Conservation (phyloP, 768 basidiomycete species). For the Pisolithus orientalis region DNA sequence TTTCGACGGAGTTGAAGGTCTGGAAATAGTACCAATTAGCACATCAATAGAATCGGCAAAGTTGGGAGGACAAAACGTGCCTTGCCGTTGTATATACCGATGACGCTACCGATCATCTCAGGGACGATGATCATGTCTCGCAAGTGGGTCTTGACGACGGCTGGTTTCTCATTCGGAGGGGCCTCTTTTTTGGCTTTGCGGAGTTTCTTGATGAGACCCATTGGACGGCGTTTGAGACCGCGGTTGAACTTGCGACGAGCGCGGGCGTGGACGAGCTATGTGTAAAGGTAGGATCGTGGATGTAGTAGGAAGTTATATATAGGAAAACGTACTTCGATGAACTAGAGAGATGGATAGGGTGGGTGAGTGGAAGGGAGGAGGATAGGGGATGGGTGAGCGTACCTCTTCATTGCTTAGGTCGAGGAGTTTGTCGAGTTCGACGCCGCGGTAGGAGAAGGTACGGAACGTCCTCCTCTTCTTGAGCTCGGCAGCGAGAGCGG, state of each 20-base stretch:
- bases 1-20: constrained; percentile 95
- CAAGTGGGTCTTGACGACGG: constrained; percentile 97
- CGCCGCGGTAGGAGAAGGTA: constrained; percentile 96
- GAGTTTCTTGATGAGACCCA: constrained; percentile 99
- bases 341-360: constrained; percentile 34
- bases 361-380: background rate
- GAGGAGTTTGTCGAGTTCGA: constrained; percentile 97
- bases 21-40: constrained; percentile 18
- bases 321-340: constrained; percentile 61
- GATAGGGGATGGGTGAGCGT: constrained; percentile 21
- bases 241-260: constrained; percentile 98
- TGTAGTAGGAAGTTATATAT: constrained; percentile 3
- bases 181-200: constrained; percentile 99
- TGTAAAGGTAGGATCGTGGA: background rate
- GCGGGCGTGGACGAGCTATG: constrained; percentile 95
- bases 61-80: constrained; percentile 32
- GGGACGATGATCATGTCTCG: constrained; percentile 99
- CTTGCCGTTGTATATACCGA: constrained; percentile 99
- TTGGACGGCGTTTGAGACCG: constrained; percentile 95
- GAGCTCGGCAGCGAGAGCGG: constrained; percentile 89
- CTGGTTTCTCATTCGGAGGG: constrained; percentile 97
- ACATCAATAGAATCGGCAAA: constrained; percentile 1
- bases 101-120: constrained; percentile 98
- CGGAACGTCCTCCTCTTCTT: constrained; percentile 99
- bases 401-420: constrained; percentile 96